Percentiles rank a stretch among this genome's conserved stretches.
Evolutionary conservation across 495 filamentous ascomycete genomes (phyloP).

Genomic region (Niebla homalea): DNA sequence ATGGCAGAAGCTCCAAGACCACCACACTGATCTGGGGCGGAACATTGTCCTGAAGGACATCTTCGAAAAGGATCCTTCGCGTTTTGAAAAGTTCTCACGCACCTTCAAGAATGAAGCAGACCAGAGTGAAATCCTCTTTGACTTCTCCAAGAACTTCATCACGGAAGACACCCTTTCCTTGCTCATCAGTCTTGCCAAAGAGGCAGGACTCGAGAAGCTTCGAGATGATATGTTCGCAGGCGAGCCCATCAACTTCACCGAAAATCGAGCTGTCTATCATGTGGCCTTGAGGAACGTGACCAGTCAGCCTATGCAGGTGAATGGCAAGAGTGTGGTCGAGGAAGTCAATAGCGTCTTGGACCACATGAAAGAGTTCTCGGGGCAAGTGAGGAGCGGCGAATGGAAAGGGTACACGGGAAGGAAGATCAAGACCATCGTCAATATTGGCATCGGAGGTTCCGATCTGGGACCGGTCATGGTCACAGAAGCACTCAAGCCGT

Average conservation of each 20-base stretch:
- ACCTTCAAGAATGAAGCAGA: slow-evolving; percentile 70
- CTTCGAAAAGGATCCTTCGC: slow-evolving; percentile 76
- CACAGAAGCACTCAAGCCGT: slow-evolving; percentile 88
- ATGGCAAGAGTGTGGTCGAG: slow-evolving; percentile 91
- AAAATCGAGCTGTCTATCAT: slow-evolving; percentile 92
- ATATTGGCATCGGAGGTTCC: slow-evolving; percentile 95
- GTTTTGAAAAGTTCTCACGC: slow-evolving; percentile 82
- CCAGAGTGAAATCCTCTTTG: slow-evolving; percentile 77
- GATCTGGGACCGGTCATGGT: slow-evolving; percentile 99
- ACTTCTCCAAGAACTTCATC: slow-evolving; percentile 98
- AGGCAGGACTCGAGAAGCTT: slow-evolving; percentile 81
- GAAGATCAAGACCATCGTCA: slow-evolving; percentile 90
- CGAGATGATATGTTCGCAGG: slow-evolving; percentile 94
- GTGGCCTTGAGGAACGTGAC: slow-evolving; percentile 78
- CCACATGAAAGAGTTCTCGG: slow-evolving; percentile 95
- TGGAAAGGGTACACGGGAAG: slow-evolving; percentile 99
- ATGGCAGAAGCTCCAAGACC: slow-evolving; percentile 80
- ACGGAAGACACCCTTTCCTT: slow-evolving; percentile 82
- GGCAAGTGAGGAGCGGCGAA: slow-evolving; percentile 83
- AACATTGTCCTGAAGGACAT: slow-evolving; percentile 84
- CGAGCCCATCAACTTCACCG: slow-evolving; percentile 98
- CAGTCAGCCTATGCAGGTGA: slow-evolving; percentile 78
- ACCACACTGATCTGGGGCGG: slow-evolving; percentile 70
- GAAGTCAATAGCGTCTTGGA: slow-evolving; percentile 81
- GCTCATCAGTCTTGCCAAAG: slow-evolving; percentile 76